Conservation (phyloP, 441 rosid species). For the Aleurites moluccanus region DNA sequence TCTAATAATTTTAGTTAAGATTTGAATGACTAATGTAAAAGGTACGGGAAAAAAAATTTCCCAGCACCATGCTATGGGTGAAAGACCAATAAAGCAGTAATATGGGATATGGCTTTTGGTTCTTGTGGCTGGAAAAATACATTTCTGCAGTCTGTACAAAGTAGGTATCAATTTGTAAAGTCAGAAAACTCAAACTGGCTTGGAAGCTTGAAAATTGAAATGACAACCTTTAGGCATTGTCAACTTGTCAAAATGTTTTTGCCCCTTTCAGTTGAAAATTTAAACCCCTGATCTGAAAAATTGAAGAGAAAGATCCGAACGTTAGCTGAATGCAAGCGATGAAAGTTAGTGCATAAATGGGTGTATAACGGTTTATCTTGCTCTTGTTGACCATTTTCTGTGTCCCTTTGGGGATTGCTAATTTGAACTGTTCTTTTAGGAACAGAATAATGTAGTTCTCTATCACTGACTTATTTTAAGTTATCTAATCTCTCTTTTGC, state of each 20-base stretch:
- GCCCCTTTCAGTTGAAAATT: no score
- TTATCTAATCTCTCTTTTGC: background rate
- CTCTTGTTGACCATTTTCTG: background rate
- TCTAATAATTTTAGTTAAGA: background rate
- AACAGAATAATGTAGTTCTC: background rate
- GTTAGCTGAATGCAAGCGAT: no score
- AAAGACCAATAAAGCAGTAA: background rate
- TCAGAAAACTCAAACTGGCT: background rate
- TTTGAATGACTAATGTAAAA: background rate
- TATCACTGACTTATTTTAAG: background rate
- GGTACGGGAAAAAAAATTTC: background rate
- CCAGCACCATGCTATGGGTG: background rate
- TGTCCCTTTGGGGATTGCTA: background rate
- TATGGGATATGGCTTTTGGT: no score
- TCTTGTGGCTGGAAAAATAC: background rate
- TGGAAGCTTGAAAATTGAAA: no score
- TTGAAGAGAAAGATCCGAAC: no score
- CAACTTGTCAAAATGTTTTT: background rate
- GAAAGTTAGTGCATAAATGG: no score
- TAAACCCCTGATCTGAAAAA: no score
- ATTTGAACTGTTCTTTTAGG: no score
- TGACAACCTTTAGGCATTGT: background rate
- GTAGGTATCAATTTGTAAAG: background rate
- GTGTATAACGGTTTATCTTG: no score
- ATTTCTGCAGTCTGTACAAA: background rate